Percentiles rank a stretch among this genome's conserved stretches.
Conservation (phyloP, 1,284 basidiomycete species). For the Amylostereum areolatum region DNA sequence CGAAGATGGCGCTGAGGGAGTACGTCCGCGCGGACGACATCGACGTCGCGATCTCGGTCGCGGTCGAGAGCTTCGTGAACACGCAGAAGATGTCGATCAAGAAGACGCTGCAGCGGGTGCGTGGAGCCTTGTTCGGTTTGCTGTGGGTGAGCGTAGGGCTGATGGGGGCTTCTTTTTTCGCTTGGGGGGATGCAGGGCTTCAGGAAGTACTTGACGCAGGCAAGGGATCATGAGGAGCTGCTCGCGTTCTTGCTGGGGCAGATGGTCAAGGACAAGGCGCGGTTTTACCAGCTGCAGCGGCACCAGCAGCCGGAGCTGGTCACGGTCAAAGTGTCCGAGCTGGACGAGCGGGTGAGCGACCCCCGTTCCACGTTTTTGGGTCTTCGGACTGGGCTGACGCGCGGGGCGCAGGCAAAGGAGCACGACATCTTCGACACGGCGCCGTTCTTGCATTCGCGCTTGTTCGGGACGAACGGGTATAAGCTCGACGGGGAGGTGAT, state of each 20-base stretch:
- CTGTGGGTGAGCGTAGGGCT: background rate
- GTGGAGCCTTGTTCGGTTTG: slow-evolving; percentile 23
- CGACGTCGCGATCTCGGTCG: slow-evolving; percentile 94
- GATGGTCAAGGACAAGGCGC: slow-evolving; percentile 91
- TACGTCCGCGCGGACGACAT: slow-evolving; percentile 96
- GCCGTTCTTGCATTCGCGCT: slow-evolving; percentile 79
- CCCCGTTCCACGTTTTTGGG: slow-evolving; percentile 20
- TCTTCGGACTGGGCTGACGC: slow-evolving; percentile 1
- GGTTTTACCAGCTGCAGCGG: slow-evolving; percentile 72
- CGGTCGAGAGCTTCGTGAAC: slow-evolving; percentile 90
- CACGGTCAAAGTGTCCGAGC: slow-evolving; percentile 68
- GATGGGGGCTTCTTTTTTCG: slow-evolving; percentile 7
- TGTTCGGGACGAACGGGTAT: slow-evolving; percentile 93
- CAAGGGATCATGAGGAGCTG: slow-evolving; percentile 93
- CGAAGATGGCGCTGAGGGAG: slow-evolving; percentile 97
- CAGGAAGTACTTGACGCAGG: slow-evolving; percentile 95
- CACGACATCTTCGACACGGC: slow-evolving; percentile 90
- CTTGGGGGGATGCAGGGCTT: slow-evolving; percentile 49
- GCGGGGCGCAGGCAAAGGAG: slow-evolving; percentile 72
- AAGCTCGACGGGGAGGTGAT: slow-evolving; percentile 57
- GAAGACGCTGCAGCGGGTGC: slow-evolving; percentile 90
- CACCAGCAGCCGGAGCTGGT: slow-evolving; percentile 75
- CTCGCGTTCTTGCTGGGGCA: slow-evolving; percentile 93
- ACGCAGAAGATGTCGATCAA: slow-evolving; percentile 99
- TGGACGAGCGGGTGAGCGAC: slow-evolving; percentile 66